Conservation (phyloP, 2,329 filamentous ascomycete genomes). For the Truncatella angustata region DNA sequence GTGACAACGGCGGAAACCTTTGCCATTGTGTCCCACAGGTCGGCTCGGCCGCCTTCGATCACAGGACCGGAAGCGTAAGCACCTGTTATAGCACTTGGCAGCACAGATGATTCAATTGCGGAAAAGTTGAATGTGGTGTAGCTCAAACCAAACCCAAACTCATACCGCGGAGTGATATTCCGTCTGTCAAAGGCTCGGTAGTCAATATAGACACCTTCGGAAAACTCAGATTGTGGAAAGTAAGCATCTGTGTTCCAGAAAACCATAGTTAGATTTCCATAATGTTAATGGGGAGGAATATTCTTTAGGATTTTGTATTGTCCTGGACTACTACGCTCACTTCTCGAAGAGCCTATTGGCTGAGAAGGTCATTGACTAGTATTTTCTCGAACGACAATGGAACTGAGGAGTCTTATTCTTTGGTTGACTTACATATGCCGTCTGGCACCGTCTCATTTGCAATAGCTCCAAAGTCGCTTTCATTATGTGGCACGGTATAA, state of each 20-base stretch:
- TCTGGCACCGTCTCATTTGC: constrained; percentile 39
- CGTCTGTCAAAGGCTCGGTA: constrained; percentile 62
- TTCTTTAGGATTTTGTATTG: too few species aligned
- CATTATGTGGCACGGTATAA: constrained; percentile 49
- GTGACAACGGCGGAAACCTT: constrained; percentile 31
- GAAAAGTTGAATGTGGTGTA: constrained; percentile 68
- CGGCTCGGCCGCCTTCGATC: constrained; percentile 37
- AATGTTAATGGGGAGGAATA: too few species aligned
- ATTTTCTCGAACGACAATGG: too few species aligned
- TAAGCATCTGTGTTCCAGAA: too few species aligned
- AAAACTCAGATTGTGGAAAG: constrained; percentile 39
- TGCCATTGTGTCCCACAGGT: constrained; percentile 44
- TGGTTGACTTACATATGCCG: too few species aligned
- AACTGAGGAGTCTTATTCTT: too few species aligned
- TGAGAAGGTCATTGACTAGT: too few species aligned
- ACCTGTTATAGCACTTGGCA: neutral
- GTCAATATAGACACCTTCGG: constrained; percentile 62
- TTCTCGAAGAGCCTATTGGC: too few species aligned
- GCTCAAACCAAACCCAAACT: constrained; percentile 64
- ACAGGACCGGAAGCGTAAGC: constrained; percentile 34
- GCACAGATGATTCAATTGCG: constrained; percentile 19
- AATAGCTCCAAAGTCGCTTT: constrained; percentile 42
- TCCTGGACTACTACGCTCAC: too few species aligned
- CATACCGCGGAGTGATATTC: constrained; percentile 57
- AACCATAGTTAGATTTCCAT: too few species aligned